Base-by-base conservation (phyloP, 2,329 filamentous ascomycete species). In the Colletotrichum destructivum region DNA sequence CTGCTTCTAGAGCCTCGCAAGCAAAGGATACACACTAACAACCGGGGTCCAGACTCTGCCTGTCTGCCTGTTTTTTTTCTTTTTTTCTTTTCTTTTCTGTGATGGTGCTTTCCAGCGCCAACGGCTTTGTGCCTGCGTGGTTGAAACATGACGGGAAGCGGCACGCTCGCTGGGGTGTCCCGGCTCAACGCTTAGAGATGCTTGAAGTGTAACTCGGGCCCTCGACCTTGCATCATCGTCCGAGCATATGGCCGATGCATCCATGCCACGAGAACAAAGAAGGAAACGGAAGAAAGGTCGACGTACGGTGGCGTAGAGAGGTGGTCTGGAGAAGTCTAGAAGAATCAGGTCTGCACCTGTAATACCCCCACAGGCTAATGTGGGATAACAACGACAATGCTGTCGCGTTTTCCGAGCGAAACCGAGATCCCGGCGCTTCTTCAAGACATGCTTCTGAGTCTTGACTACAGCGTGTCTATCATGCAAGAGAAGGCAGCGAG, bases 91-190 rank as follows among this genome's bases (percentile, higher is more conserved):
- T n/a, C n/a, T n/a, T n/a, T n/a, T n/a, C n/a, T 46, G 3, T 56
- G 31, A 40, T 57, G 8, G 8, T 64, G 31, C 21, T 54, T 75
- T 54, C 76, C 75, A 64, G 76, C 63, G 35, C 71, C 71, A 46
- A 71, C 75, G n/a, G 75, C 75, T 68, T 74, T 78, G 56, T 74
- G 75, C 63, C 73, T 76, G 23, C 75, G 57, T 56, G 74, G 75
- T 60, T 73, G 73, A 46, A 80, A 74, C 78, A 81, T 61, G 51
- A 15, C 26, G 51, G 40, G 47, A 38, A 35, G 44, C 35, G 18
- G 23, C 26, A n/a, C 11, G n/a, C 44, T 57, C 11, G 51, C 69
- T 23, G 54, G 69, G 65, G 11, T 61, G 40, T 18, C 52, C 69
- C 59, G 56, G 47, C n/a, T 26, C 15, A 31, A 23, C 61, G 69